A percentile compares a stretch with the other conserved stretches of the same genome.
phyloP scores from a whole-genome alignment of 129 eudicot genomes.

The Gnaphalium uliginosum region DNA sequence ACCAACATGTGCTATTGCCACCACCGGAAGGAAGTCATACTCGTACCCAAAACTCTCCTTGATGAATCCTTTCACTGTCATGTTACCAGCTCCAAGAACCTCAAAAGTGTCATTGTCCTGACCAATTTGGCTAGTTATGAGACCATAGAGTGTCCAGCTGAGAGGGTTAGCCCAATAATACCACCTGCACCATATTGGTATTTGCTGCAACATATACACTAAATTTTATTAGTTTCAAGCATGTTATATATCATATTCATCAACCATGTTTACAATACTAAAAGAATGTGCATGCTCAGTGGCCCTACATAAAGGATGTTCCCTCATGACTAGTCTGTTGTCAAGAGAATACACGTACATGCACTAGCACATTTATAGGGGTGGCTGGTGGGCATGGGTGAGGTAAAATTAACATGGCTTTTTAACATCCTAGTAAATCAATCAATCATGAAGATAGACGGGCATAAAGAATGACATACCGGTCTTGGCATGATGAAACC shows the following conservation, averaged over 20 bases:
- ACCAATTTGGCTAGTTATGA: constrained; percentile 1
- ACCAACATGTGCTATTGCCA: constrained; percentile 21
- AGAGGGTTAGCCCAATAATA: constrained; percentile 21
- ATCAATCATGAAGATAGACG: background rate
- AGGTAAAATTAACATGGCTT: background rate
- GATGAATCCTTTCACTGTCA: constrained; percentile 15
- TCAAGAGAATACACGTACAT: no score
- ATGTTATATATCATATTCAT: background rate
- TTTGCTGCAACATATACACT: background rate
- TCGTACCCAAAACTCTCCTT: constrained; percentile 9
- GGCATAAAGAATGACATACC: constrained; percentile 19
- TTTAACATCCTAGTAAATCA: background rate
- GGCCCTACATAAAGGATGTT: background rate
- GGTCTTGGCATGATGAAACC: constrained; percentile 40
- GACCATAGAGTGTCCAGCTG: constrained; percentile 19
- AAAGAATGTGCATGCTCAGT: background rate
- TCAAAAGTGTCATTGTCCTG: background rate
- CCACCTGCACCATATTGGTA: constrained; percentile 26
- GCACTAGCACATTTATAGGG: background rate
- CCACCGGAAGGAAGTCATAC: constrained; percentile 12
- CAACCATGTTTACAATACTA: background rate
- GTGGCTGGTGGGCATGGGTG: constrained; percentile 1
- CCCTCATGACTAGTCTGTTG: no score
- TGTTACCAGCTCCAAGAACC: constrained; percentile 10
- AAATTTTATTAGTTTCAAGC: background rate